Conservation (phyloP, 2,329 filamentous ascomycete genomes). For the Dactylellina leptospora region DNA sequence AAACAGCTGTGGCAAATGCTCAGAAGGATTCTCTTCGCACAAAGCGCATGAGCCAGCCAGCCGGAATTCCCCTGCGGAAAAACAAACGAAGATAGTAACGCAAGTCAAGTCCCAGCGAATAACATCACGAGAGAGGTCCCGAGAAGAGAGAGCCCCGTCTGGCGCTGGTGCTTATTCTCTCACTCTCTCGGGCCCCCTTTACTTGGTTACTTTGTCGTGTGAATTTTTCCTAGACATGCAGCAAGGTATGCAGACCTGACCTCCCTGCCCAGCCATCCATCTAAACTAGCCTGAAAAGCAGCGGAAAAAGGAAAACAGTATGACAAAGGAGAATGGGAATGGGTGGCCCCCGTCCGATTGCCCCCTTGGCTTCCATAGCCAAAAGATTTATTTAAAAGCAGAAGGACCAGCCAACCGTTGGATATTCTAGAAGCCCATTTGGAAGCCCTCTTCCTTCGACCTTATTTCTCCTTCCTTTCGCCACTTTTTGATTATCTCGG, state of each 20-base stretch:
- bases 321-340: slow-evolving; percentile 39
- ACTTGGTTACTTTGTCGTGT: not conserved
- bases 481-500: slow-evolving; percentile 41
- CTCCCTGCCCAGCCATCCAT: slow-evolving; percentile 40
- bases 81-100: slow-evolving; percentile 7
- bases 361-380: slow-evolving; percentile 18
- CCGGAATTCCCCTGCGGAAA: not conserved
- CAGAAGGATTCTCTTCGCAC: slow-evolving; percentile 14
- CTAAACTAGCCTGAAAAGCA: slow-evolving; percentile 42
- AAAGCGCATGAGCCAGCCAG: slow-evolving; percentile 27
- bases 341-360: slow-evolving; percentile 7
- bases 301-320: slow-evolving; percentile 40
- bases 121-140: not conserved
- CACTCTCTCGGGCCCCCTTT: slow-evolving; percentile 11
- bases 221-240: slow-evolving; percentile 33
- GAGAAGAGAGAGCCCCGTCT: not conserved
- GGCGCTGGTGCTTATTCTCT: slow-evolving; percentile 12
- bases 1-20: slow-evolving; percentile 45
- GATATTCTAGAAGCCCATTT: slow-evolving; percentile 52
- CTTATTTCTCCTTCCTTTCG: slow-evolving; percentile 44
- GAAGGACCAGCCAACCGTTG: slow-evolving; percentile 51
- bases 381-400: slow-evolving; percentile 53
- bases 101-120: not conserved
- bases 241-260: slow-evolving; percentile 27
- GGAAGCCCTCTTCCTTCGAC: slow-evolving; percentile 40